Evolutionary conservation across 2,329 filamentous ascomycete species (phyloP).

Genomic region (Beauveria asiatica): DNA sequence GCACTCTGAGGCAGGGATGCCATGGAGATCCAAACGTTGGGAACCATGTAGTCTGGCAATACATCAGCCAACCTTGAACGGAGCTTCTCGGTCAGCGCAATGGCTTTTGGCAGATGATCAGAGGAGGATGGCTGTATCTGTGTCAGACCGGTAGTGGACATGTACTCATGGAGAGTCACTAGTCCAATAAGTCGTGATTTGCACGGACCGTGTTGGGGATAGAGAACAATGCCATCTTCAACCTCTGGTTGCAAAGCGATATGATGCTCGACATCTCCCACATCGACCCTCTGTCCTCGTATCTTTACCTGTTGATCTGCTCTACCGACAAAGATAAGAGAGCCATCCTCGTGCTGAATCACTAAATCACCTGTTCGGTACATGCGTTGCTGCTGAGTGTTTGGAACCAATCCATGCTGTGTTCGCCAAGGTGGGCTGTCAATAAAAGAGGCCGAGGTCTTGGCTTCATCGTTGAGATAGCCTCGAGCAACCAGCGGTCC

Average conservation of each 20-base stretch:
- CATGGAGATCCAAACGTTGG: neutral
- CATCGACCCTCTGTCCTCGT: neutral
- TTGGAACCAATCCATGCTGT: neutral
- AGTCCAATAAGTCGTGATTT: neutral
- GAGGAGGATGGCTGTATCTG: neutral
- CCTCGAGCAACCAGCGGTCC: conserved; percentile 40
- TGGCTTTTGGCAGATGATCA: neutral
- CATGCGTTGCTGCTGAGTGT: conserved; percentile 5
- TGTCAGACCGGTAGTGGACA: neutral
- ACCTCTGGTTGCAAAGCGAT: neutral
- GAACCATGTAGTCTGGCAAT: neutral
- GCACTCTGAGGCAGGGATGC: neutral
- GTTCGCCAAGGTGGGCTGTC: conserved; percentile 16
- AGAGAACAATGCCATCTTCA: neutral
- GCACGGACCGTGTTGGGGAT: neutral
- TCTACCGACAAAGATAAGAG: neutral
- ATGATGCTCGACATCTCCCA: neutral
- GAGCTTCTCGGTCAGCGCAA: neutral
- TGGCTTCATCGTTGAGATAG: conserved; percentile 33
- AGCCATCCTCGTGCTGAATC: neutral
- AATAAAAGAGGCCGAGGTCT: conserved; percentile 25
- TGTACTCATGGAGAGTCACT: neutral
- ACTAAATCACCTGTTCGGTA: conserved; percentile 9
- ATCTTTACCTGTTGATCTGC: neutral
- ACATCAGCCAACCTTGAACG: neutral